Conservation (phyloP, 2,329 filamentous ascomycete genomes). For the Cladophialophora psammophila region DNA sequence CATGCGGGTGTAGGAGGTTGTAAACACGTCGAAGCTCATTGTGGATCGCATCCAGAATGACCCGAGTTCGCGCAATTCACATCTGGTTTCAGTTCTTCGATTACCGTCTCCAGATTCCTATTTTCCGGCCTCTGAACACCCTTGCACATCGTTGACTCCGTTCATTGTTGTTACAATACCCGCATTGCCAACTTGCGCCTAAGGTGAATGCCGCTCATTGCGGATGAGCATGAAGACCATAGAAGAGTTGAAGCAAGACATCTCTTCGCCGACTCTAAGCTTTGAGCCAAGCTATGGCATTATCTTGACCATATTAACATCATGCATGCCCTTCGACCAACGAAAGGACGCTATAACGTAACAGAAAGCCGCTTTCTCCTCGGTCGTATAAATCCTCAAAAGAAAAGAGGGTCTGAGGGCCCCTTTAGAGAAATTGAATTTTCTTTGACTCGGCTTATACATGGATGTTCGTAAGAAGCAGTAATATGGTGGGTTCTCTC, state of each 20-base stretch:
- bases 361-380: neutral
- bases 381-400: neutral
- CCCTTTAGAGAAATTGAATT: neutral
- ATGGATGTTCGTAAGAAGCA: too few species aligned
- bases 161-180: neutral
- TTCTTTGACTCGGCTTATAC: neutral
- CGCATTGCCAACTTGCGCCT: neutral
- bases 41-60: neutral
- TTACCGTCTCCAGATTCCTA: neutral
- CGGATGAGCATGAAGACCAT: neutral
- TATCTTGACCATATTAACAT: slow-evolving; percentile 7
- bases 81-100: neutral
- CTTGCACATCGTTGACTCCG: neutral
- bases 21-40: neutral
- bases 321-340: neutral
- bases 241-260: neutral
- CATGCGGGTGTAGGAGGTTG: neutral
- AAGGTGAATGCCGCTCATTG: neutral
- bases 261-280: neutral
- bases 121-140: neutral
- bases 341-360: neutral
- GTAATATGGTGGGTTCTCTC: neutral
- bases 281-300: slow-evolving; percentile 5
- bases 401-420: neutral
- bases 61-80: neutral